phyloP scores from a whole-genome alignment of 169 alveolate genomes.

The Plasmodium coatneyi region DNA sequence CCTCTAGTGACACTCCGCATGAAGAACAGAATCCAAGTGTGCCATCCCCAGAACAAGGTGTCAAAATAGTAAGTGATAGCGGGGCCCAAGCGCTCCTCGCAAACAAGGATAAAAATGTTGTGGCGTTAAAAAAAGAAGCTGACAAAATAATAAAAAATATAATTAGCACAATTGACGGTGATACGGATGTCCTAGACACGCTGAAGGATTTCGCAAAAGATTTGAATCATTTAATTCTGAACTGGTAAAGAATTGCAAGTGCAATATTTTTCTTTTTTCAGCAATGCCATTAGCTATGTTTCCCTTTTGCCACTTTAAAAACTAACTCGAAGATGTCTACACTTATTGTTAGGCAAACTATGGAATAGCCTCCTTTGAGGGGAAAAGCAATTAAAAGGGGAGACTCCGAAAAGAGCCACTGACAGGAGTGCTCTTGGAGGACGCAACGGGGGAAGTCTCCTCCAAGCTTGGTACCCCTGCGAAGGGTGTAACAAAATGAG shows the following conservation, averaged over 20 bases:
- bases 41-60: background rate
- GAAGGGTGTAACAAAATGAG: background rate
- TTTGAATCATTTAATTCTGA: background rate
- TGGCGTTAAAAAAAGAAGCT: background rate
- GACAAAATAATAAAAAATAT: background rate
- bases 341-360: background rate
- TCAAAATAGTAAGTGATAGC: background rate
- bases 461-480: background rate
- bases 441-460: background rate
- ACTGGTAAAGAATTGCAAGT: background rate
- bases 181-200: background rate
- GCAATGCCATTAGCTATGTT: background rate
- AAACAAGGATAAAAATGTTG: background rate
- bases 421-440: background rate
- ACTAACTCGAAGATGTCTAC: background rate
- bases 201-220: background rate
- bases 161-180: background rate
- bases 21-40: background rate
- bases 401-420: background rate
- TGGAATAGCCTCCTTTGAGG: background rate
- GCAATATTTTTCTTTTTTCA: background rate
- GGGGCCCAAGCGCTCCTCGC: background rate
- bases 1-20: background rate
- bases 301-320: background rate
- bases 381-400: too few relatives aligned